phyloP scores from a whole-genome alignment of 257 asterid species.

The Nicotiana obtusifolia region DNA sequence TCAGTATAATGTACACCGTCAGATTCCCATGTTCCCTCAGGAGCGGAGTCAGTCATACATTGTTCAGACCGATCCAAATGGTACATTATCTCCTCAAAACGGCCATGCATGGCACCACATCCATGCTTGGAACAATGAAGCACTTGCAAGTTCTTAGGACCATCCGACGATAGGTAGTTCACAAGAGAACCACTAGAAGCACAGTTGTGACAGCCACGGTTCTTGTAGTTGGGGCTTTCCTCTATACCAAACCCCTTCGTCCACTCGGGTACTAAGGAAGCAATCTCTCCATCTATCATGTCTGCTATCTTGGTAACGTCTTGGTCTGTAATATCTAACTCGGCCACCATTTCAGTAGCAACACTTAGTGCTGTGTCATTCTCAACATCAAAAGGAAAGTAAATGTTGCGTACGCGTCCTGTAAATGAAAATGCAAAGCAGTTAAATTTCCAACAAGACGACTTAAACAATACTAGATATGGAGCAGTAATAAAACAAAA shows the following conservation, averaged over 20 bases:
- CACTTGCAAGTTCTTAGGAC: constrained; percentile 34
- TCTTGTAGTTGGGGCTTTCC: constrained; percentile 26
- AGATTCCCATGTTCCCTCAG: constrained; percentile 28
- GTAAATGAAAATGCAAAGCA: constrained; percentile 16
- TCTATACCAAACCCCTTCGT: constrained; percentile 32
- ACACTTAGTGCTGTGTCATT: constrained; percentile 67
- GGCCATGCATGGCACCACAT: constrained; percentile 61
- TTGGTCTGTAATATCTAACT: constrained; percentile 79
- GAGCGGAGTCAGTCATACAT: constrained; percentile 31
- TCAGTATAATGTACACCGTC: constrained; percentile 29
- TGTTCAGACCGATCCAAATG: constrained; percentile 54
- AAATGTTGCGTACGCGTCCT: constrained; percentile 78
- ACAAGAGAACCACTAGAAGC: constrained; percentile 29
- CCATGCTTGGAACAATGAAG: constrained; percentile 44
- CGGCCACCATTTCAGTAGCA: constrained; percentile 84
- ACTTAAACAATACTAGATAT: not conserved
- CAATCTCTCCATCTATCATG: constrained; percentile 74
- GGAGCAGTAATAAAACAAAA: constrained; percentile 14
- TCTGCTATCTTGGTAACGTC: constrained; percentile 71
- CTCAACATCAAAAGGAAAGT: constrained; percentile 75
- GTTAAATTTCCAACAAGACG: not conserved
- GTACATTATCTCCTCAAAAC: constrained; percentile 82
- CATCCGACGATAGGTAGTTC: constrained; percentile 24
- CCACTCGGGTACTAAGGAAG: constrained; percentile 76
- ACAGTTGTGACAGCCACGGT: constrained; percentile 37